These are phyloP conservation scores for Monosporascus sp. DNA, from an alignment of 2,329 filamentous ascomycete species.

Conservation along the genomic window DNA sequence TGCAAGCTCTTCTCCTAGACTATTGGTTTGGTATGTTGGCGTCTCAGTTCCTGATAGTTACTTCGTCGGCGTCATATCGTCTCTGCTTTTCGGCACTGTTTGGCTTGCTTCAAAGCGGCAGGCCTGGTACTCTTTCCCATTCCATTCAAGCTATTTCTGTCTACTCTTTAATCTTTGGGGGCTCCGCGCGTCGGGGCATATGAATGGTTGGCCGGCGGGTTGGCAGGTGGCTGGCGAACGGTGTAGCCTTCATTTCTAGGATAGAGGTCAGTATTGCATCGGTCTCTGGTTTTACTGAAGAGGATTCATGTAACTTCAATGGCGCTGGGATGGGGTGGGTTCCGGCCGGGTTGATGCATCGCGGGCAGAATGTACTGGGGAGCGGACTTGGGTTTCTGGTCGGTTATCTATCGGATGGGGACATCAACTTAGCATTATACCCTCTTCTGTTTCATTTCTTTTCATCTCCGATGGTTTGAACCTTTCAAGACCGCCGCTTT, in stretches of 20 bases:
- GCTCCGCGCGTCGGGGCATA: neutral
- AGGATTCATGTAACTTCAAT: neutral
- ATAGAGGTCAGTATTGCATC: neutral
- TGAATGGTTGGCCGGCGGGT: neutral
- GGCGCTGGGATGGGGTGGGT: neutral
- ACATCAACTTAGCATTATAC: conserved; percentile 14
- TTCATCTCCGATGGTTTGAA: neutral
- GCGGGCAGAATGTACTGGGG: neutral
- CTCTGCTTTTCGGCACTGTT: no score
- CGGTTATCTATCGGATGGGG: neutral
- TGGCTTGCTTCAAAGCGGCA: no score
- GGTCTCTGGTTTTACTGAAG: neutral
- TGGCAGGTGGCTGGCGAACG: neutral
- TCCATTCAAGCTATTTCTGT: neutral
- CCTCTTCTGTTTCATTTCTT: conserved; percentile 1
- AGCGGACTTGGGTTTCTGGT: neutral
- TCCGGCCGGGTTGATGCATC: neutral
- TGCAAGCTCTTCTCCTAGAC: no score
- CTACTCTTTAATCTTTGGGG: neutral
- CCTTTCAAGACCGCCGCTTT: neutral
- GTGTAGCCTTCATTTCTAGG: neutral
- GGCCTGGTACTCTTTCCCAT: neutral
- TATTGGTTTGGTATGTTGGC: no score
- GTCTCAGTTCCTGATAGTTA: no score
- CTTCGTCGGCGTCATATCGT: no score